Evolutionary conservation across 108 stramenopile species (phyloP), one percentile per base, ranked within the genome.

Genomic region (Pelagomonas calceolata): DNA sequence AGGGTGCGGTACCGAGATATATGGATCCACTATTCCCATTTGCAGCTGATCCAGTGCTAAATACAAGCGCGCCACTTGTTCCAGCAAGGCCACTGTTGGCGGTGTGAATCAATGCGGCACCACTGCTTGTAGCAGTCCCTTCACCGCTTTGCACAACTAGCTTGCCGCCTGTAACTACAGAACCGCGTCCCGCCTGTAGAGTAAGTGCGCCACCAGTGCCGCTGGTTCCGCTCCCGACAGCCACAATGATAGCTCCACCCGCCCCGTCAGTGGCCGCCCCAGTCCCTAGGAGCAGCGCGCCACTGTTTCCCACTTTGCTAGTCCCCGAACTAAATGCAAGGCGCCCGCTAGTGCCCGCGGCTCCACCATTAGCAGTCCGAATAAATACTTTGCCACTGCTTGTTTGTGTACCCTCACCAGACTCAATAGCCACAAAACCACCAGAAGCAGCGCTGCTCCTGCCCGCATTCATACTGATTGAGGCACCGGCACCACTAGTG

Each of bases 11-110:
- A 15, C 69, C 69, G 3, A 69, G 3, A 0, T 32, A 39, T 4
- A 69, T 4, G 1, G 15, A 14, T 26, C 69, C 69, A 69, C 34
- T 36, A 32, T 36, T 69, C 14, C 69, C 69, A 60, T 3, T 29
- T 17, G 12, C 45, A n/a, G 69, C 69, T 0, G 44, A 33, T n/a
- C 69, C 69, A 10, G 69, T 44, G n/a, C 69, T 69, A 30, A 69
- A 36, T 3, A 69, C 36, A 36, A 69, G 16, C 0, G 0, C 32
- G 32, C 66, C 66, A 32, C 66, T 66, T 66, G 30, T 1, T 4
- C 66, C 66, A 66, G 15, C 16, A 1, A 34, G 3, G 31, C 66
- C 66, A 32, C 66, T 18, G 16, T 34, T 66, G 30, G 10, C 34
- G 32, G 66, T 34, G 34, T 4, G 4, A 15, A 60, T 4, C 10